Base-by-base conservation (phyloP, 306 rosid genomes). In the Chamaecrista fasciculata region DNA sequence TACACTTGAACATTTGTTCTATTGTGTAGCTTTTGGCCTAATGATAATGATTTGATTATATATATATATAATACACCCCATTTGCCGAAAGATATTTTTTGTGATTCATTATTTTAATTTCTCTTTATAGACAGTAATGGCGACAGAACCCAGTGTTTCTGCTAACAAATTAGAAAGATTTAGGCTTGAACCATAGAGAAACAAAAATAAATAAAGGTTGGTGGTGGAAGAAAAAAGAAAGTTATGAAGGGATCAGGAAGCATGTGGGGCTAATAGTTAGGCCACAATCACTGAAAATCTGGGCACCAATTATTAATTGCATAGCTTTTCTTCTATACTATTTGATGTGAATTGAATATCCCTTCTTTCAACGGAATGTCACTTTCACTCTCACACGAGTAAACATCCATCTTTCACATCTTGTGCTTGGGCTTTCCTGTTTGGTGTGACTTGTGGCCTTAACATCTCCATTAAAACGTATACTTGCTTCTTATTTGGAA, bases 201-300 rank as follows among this genome's bases (percentile, higher is more conserved):
- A 58, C 26, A 72, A 61, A 66, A 68, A n/a, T n/a, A n/a, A n/a
- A n/a, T 61, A 14, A 78, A 55, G 59, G 78, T 48, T 61, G 76
- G 76, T 81, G 69, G 70, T 59, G 76, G 74, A 56, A 69, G 58
- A 29, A 49, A 34, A 60, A 59, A 5, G 34, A 15, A 71, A 20
- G 28, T 33, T 16, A 31, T n/a, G 4, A 62, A 60, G 15, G 56
- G 51, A 57, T n/a, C n/a, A 70, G 74, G 25, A 57, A 84, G 66
- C 91, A 86, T 83, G 97, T 84, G 96, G 93, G 92, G 87, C 58
- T 76, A 25, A 49, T 33, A n/a, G n/a, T n/a, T n/a, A 67, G 82
- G 80, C 74, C 82, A 72, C 72, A 48, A 61, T 77, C 75, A 85
- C 91, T 81, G 91, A 90, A 88, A 84, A 83, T 82, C 86, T 76